These are phyloP conservation scores for Podila epicladia DNA, from an alignment of 192 early-diverging fungal species.

Conservation along the genomic window DNA sequence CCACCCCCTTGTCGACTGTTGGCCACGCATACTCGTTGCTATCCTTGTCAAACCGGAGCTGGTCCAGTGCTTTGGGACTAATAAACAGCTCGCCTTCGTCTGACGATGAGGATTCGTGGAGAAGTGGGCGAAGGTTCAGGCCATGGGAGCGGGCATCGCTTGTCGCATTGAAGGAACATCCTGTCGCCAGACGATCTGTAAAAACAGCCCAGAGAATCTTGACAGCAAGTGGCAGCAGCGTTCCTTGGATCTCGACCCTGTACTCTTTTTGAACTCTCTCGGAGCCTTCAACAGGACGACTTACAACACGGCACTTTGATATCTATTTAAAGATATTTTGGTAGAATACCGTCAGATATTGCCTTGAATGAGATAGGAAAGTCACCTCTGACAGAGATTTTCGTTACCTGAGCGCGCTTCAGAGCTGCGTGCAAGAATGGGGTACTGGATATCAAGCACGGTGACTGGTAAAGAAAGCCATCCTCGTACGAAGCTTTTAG, in stretches of 20 bases:
- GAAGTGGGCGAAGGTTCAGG: conserved; percentile 26
- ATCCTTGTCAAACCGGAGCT: conserved; percentile 16
- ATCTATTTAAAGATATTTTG: conserved; percentile 3
- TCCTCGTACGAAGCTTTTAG: conserved; percentile 32
- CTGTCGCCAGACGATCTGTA: conserved; percentile 5
- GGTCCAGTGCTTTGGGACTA: conserved; percentile 31
- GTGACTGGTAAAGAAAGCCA: conserved; percentile 36
- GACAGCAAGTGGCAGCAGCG: conserved; percentile 15
- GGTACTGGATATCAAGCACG: conserved; percentile 19
- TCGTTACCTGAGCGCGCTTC: conserved; percentile 23
- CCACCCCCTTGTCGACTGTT: too few species aligned
- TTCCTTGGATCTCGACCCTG: conserved; percentile 37
- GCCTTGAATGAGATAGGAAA: too few species aligned
- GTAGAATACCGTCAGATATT: too few species aligned
- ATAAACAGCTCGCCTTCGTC: background rate
- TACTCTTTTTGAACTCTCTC: conserved; percentile 35
- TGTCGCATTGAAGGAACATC: conserved; percentile 6
- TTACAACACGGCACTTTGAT: conserved; percentile 34
- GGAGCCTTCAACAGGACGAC: conserved; percentile 16
- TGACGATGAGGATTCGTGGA: background rate
- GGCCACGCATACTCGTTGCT: too few species aligned
- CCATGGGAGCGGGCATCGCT: conserved; percentile 39
- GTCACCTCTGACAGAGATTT: too few species aligned
- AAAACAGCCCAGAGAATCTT: conserved; percentile 4
- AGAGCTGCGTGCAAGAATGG: conserved; percentile 40